Percentiles rank a stretch among this genome's conserved stretches.
These are phyloP conservation scores for Astragalus membranaceus DNA, from an alignment of 306 rosid species.

Conservation along the genomic window DNA sequence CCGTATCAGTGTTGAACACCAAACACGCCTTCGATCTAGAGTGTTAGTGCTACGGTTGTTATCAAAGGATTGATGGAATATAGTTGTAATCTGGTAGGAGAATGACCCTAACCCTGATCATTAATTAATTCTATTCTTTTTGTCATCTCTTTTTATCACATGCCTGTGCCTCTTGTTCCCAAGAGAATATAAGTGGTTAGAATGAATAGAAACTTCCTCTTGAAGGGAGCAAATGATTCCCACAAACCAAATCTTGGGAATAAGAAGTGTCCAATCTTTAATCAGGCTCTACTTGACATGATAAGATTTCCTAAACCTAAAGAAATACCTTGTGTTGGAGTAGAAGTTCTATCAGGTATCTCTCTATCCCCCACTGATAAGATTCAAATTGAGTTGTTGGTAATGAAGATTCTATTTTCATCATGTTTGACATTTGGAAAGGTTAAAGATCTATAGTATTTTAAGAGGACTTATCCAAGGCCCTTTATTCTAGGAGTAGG, in stretches of 20 bases:
- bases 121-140: conserved; percentile 19
- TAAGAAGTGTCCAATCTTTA: not conserved
- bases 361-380: not conserved
- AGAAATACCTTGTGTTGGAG: conserved; percentile 6
- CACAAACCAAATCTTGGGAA: not conserved
- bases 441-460: not conserved
- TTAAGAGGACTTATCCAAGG: not conserved
- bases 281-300: not conserved
- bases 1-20: too few species aligned
- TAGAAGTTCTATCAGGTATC: conserved; percentile 9
- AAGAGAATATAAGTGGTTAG: conserved; percentile 16
- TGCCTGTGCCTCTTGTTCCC: conserved; percentile 13
- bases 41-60: not conserved
- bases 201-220: conserved; percentile 20
- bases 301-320: not conserved
- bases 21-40: too few species aligned
- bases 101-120: not conserved
- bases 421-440: not conserved
- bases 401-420: not conserved
- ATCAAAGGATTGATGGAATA: conserved; percentile 13
- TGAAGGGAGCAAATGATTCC: conserved; percentile 24
- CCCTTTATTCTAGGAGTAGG: not conserved
- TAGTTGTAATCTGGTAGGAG: not conserved
- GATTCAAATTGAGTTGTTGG: not conserved
- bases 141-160: conserved; percentile 22